These are phyloP conservation scores for Zangia roseola DNA, from an alignment of 768 basidiomycete genomes.

Conservation along the genomic window DNA sequence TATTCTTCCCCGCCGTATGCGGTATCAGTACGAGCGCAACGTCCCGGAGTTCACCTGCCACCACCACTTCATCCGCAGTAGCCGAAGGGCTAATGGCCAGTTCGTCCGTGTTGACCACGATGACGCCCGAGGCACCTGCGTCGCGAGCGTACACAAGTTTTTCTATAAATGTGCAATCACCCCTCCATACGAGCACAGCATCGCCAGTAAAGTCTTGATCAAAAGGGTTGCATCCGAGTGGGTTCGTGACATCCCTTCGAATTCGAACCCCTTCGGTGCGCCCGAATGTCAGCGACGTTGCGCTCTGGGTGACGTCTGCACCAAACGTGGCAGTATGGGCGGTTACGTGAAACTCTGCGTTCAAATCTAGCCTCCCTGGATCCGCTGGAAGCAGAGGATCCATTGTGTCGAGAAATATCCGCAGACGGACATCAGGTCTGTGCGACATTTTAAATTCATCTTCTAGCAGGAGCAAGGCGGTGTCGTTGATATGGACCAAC, in stretches of 20 bases:
- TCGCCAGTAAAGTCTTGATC: slow-evolving; percentile 44
- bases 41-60: slow-evolving; percentile 55
- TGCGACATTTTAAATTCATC: slow-evolving; percentile 19
- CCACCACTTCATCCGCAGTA: slow-evolving; percentile 51
- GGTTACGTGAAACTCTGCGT: slow-evolving; percentile 48
- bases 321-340: slow-evolving; percentile 74
- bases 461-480: slow-evolving; percentile 40
- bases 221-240: slow-evolving; percentile 61
- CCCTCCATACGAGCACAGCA: slow-evolving; percentile 66
- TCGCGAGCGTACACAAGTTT: slow-evolving; percentile 71
- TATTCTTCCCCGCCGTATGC: slow-evolving; percentile 47
- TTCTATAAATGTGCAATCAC: slow-evolving; percentile 84
- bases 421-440: slow-evolving; percentile 50
- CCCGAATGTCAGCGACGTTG: slow-evolving; percentile 43
- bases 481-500: slow-evolving; percentile 77
- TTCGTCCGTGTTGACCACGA: slow-evolving; percentile 71
- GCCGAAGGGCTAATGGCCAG: slow-evolving; percentile 64
- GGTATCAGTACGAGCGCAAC: slow-evolving; percentile 60
- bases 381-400: slow-evolving; percentile 48
- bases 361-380: slow-evolving; percentile 36
- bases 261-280: slow-evolving; percentile 54
- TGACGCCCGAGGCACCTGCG: slow-evolving; percentile 73
- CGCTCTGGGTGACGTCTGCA: slow-evolving; percentile 47
- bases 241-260: slow-evolving; percentile 50
- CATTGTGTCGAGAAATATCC: slow-evolving; percentile 52